phyloP scores from a whole-genome alignment of 768 basidiomycete species.

The Trametes cingulata region DNA sequence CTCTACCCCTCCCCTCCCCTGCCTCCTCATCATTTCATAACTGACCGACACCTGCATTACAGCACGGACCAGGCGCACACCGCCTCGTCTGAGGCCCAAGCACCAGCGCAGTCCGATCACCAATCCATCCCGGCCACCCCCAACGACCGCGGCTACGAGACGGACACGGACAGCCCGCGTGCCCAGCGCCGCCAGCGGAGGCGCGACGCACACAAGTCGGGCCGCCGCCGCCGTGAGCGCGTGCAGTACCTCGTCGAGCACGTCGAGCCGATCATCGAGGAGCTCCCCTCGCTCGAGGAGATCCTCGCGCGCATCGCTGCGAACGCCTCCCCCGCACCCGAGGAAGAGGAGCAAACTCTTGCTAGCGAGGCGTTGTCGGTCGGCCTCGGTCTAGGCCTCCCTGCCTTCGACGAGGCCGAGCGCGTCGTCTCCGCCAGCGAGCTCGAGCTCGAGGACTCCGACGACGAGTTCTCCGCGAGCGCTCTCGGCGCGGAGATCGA shows the following conservation, averaged over 20 bases:
- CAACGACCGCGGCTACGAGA: slow-evolving; percentile 7
- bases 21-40: neutral
- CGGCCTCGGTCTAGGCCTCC: neutral
- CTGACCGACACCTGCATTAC: neutral
- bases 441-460: neutral
- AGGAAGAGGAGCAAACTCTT: neutral
- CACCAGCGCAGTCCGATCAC: neutral
- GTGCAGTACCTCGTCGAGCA: neutral
- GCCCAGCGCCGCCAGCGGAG: neutral
- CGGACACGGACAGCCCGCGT: slow-evolving; percentile 3
- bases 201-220: neutral
- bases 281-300: neutral
- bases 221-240: neutral
- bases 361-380: neutral
- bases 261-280: neutral
- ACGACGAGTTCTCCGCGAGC: neutral
- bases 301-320: neutral
- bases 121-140: neutral
- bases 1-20: too few species aligned
- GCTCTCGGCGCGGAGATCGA: neutral
- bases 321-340: neutral
- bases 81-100: too few species aligned
- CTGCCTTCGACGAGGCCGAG: too few species aligned
- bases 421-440: too few species aligned
- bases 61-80: neutral